Evolutionary conservation across 2,329 filamentous ascomycete species (phyloP), one percentile per base, ranked within the genome.

Genomic region (Diaporthe amygdali): DNA sequence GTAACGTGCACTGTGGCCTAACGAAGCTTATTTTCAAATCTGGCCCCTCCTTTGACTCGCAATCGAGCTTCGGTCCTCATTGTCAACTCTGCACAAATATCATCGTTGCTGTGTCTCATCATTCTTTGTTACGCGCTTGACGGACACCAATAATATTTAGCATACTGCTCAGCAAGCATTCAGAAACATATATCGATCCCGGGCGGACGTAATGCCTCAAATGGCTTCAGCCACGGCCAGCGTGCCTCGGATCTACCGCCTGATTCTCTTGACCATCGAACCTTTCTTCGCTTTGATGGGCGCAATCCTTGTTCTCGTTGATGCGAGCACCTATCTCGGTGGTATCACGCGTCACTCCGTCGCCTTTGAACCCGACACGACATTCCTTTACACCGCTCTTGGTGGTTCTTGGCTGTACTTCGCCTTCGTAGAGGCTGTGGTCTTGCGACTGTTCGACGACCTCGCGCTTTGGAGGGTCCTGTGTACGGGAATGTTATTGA

Each of bases 401-500:
- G 78, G 73, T 46, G 77, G 79, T 52, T 74, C 70, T 9, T 81
- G 79, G 79, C 75, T 82, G 20, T 76, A 78, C 73, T 81, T 83
- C 70, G 81, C 81, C 66, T 82, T 82, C 74, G 76, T 78, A 74
- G 78, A 80, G 73, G 80, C 77, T 44, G 76, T 83, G 17, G 76
- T 83, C 22, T 74, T 83, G 74, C 77, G 79, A 5, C 39, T 76
- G 37, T 78, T 75, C 20, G 78, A 79, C 46, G 81, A 83, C 70
- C 68, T 76, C 10, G 72, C 76, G 1, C 74, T 83, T 27, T 84
- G 82, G 82, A 75, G 78, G 30, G 51, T 80, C 46, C 69, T 82
- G 63, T 82, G 78, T 70, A 72, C 73, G 22, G 80, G 79, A 14
- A 82, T 82, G 79, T 75, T 82, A 37, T 72, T 81, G n/a, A 81